Percentiles rank a stretch among this genome's conserved stretches.
Evolutionary conservation across 768 basidiomycete genomes (phyloP).

Genomic region (Leccinum olivaceopallidum): DNA sequence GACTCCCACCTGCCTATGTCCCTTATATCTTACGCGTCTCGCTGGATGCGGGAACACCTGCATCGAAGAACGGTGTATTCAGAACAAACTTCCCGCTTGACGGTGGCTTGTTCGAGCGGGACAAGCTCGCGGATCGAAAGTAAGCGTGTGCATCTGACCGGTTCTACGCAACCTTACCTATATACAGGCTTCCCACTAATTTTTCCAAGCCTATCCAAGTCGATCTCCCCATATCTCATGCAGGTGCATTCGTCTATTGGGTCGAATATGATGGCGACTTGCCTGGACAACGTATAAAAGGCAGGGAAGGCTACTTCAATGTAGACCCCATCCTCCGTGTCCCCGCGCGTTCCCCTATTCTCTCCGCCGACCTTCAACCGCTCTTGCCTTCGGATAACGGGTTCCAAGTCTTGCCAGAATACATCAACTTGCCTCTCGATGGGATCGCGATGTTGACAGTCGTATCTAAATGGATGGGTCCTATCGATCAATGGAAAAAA

Average conservation of each 20-base stretch:
- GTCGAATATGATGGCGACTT: constrained; percentile 80
- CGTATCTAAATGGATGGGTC: constrained; percentile 99
- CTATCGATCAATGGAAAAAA: constrained; percentile 69
- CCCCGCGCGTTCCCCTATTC: constrained; percentile 73
- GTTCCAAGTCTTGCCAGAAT: constrained; percentile 47
- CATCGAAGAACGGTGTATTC: constrained; percentile 87
- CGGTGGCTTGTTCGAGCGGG: constrained; percentile 81
- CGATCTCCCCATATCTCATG: constrained; percentile 94
- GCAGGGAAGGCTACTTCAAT: constrained; percentile 93
- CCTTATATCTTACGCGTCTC: constrained; percentile 93
- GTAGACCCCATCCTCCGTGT: constrained; percentile 86
- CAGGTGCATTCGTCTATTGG: constrained; percentile 95
- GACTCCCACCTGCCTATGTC: constrained; percentile 85
- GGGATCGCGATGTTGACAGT: constrained; percentile 87
- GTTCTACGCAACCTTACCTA: constrained; percentile 18
- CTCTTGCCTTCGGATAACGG: constrained; percentile 56
- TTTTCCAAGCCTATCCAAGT: constrained; percentile 91
- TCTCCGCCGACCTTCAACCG: constrained; percentile 53
- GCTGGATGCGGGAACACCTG: constrained; percentile 89
- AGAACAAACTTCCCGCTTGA: constrained; percentile 76
- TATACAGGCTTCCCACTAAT: constrained; percentile 72
- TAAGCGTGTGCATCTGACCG: constrained; percentile 36
- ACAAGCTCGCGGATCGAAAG: constrained; percentile 73
- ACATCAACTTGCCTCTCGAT: constrained; percentile 77
- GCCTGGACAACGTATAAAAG: constrained; percentile 64